phyloP scores from a whole-genome alignment of 352 stramenopile genomes.

The Globisporangium yorkense region DNA sequence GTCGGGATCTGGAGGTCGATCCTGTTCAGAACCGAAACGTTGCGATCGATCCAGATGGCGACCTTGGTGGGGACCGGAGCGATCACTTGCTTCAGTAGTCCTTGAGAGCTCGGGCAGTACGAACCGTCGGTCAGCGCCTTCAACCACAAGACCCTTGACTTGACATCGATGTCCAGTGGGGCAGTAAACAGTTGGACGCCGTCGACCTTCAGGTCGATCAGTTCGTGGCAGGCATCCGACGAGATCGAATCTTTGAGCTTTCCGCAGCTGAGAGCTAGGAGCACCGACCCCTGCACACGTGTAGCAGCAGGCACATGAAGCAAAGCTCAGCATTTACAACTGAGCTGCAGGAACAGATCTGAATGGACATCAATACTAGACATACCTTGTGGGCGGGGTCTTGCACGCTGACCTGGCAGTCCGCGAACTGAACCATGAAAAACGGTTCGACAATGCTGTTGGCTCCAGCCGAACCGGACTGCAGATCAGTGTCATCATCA shows the following conservation, averaged over 20 bases:
- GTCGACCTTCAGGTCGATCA: slow-evolving; percentile 54
- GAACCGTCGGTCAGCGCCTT: slow-evolving; percentile 46
- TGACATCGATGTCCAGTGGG: slow-evolving; percentile 65
- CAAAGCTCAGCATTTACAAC: background rate
- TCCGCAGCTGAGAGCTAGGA: slow-evolving; percentile 57
- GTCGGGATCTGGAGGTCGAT: slow-evolving; percentile 53
- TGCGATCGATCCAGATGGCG: slow-evolving; percentile 47
- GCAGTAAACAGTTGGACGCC: slow-evolving; percentile 63
- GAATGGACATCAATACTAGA: background rate
- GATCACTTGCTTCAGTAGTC: slow-evolving; percentile 59
- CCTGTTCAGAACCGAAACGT: slow-evolving; percentile 29
- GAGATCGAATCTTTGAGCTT: slow-evolving; percentile 54
- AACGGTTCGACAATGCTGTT: slow-evolving; percentile 40
- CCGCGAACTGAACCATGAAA: slow-evolving; percentile 68
- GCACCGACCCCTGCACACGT: slow-evolving; percentile 34
- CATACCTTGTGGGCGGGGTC: slow-evolving; percentile 54
- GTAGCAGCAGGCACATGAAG: background rate
- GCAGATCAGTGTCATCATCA: background rate
- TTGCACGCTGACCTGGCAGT: slow-evolving; percentile 77
- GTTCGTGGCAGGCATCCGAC: slow-evolving; percentile 36
- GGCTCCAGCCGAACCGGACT: background rate
- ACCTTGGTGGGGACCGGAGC: slow-evolving; percentile 52
- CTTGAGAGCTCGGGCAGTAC: slow-evolving; percentile 55
- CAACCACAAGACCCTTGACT: slow-evolving; percentile 61
- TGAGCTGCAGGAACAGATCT: background rate